These are phyloP conservation scores for Ambrosia trifida DNA, from an alignment of 129 eudicot genomes.

Conservation along the genomic window DNA sequence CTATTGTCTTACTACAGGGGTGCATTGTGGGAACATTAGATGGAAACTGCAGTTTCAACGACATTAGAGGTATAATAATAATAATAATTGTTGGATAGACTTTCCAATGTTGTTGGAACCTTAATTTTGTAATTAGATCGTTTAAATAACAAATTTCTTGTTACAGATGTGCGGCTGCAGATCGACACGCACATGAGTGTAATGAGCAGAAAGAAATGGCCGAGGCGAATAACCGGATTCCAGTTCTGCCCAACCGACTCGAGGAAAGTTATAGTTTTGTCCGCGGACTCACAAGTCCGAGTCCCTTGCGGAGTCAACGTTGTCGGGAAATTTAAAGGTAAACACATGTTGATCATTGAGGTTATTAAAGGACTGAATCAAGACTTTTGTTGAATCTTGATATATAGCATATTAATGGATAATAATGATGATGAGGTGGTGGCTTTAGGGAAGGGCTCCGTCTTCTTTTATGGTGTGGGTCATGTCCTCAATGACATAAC, in stretches of 20 bases:
- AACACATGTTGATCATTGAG: conserved; percentile 12
- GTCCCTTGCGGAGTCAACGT: too few relatives aligned
- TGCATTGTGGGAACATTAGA: conserved; percentile 42
- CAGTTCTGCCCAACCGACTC: background rate
- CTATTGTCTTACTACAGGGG: conserved; percentile 22
- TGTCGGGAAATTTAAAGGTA: too few relatives aligned
- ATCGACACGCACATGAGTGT: conserved; percentile 18
- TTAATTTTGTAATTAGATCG: background rate
- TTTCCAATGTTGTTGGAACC: background rate
- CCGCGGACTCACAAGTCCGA: too few relatives aligned
- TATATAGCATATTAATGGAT: conserved; percentile 35
- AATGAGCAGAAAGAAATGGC: conserved; percentile 38
- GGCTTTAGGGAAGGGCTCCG: conserved; percentile 61
- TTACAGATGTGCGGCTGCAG: conserved; percentile 23
- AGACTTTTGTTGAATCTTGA: background rate
- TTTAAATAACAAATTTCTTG: background rate
- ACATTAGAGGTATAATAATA: conserved; percentile 31
- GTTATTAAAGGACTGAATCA: background rate
- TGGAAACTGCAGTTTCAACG: conserved; percentile 39
- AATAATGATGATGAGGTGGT: conserved; percentile 15
- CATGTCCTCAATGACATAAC: conserved; percentile 98
- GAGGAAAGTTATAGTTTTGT: too few relatives aligned
- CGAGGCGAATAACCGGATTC: conserved; percentile 35
- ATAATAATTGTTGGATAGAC: background rate
- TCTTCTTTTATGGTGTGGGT: conserved; percentile 78